Evolutionary conservation across 257 asterid species (phyloP).

Genomic region (Jacaranda mimosifolia): DNA sequence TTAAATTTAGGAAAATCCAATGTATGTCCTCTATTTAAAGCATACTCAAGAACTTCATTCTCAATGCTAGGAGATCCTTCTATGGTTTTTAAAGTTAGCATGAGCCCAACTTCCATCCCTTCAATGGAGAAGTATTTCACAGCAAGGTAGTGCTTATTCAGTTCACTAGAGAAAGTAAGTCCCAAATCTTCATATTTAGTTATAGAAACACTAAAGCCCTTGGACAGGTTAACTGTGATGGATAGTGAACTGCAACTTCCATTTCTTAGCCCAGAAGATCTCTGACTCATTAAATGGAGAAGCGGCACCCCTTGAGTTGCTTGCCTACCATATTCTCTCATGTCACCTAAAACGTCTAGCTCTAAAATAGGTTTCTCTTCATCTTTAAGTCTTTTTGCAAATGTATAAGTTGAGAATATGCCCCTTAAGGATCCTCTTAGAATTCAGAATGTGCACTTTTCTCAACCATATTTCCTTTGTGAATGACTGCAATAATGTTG

Average conservation of each 20-base stretch:
- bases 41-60: too few species aligned
- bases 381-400: slow-evolving; percentile 55
- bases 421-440: slow-evolving; percentile 62
- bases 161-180: slow-evolving; percentile 38
- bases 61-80: too few species aligned
- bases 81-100: too few species aligned
- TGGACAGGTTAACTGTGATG: slow-evolving; percentile 59
- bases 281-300: slow-evolving; percentile 55
- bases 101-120: too few species aligned
- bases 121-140: too few species aligned
- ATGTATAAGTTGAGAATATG: slow-evolving; percentile 66
- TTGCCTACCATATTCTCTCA: slow-evolving; percentile 53
- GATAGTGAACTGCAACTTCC: slow-evolving; percentile 63
- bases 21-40: too few species aligned
- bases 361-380: slow-evolving; percentile 53
- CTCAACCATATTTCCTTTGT: slow-evolving; percentile 77
- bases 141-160: slow-evolving; percentile 52
- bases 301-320: slow-evolving; percentile 61
- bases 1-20: too few species aligned
- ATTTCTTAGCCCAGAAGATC: slow-evolving; percentile 73
- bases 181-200: slow-evolving; percentile 48
- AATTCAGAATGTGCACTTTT: slow-evolving; percentile 72
- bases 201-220: slow-evolving; percentile 59
- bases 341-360: slow-evolving; percentile 37
- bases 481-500: slow-evolving; percentile 80